A percentile compares a stretch with the other conserved stretches of the same genome.
Evolutionary conservation across 2,329 filamentous ascomycete genomes (phyloP).

Genomic region (Arthrobotrys sphaeroides): DNA sequence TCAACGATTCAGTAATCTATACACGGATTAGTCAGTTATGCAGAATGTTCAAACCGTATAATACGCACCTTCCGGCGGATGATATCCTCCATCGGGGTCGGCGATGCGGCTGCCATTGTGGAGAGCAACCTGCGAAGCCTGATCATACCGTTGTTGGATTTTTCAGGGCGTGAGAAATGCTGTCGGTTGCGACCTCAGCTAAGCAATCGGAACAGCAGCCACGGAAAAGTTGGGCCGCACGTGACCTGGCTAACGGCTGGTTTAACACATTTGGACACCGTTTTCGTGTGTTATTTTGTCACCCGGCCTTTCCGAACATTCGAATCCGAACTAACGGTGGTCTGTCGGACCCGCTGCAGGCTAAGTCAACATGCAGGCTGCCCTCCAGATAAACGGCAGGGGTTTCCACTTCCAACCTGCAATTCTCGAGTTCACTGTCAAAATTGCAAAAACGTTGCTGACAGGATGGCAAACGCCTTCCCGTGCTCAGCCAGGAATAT

Average conservation of each 20-base stretch:
- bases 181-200: neutral
- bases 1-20: constrained; percentile 79
- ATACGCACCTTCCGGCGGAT: constrained; percentile 78
- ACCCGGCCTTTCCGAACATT: too few relatives aligned
- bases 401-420: too few relatives aligned
- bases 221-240: too few relatives aligned
- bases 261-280: too few relatives aligned
- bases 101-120: constrained; percentile 68
- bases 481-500: neutral
- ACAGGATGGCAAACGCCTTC: constrained; percentile 12
- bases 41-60: neutral
- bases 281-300: too few relatives aligned
- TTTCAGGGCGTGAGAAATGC: neutral
- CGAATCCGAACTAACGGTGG: too few relatives aligned
- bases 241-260: too few relatives aligned
- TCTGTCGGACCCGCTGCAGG: too few relatives aligned
- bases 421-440: too few relatives aligned
- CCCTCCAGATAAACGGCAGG: neutral
- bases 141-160: constrained; percentile 7
- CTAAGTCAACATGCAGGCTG: neutral
- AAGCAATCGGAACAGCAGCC: too few relatives aligned
- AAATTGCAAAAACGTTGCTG: neutral
- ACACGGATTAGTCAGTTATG: too few relatives aligned
- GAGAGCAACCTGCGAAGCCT: constrained; percentile 61
- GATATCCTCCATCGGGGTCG: constrained; percentile 82